Conservation (phyloP, 257 asterid species). For the Verbascum thapsus region DNA sequence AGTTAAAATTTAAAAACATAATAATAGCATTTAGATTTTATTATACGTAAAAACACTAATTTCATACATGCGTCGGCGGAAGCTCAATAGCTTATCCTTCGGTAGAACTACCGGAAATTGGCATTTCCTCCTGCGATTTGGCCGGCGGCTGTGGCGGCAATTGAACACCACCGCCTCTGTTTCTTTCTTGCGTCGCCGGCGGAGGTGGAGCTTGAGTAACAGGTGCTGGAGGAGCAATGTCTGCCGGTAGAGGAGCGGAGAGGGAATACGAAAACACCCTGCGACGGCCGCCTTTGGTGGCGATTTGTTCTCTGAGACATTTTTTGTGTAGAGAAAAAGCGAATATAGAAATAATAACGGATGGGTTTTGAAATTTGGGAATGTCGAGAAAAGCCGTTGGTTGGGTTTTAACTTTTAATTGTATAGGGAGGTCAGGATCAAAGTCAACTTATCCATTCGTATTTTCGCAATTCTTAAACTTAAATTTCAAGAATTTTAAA, state of each 20-base stretch:
- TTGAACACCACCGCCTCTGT: conserved; percentile 34
- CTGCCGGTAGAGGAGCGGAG: conserved; percentile 48
- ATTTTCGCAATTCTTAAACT: no score
- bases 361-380: conserved; percentile 1
- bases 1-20: conserved; percentile 10
- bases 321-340: conserved; percentile 27
- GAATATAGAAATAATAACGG: no score
- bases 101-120: conserved; percentile 28
- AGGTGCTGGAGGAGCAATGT: conserved; percentile 35
- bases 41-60: conserved; percentile 5
- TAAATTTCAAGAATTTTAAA: no score
- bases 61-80: conserved; percentile 33
- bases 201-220: conserved; percentile 44
- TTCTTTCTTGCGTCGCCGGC: conserved; percentile 26
- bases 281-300: conserved; percentile 80
- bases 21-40: conserved; percentile 26
- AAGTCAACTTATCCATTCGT: no score
- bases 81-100: conserved; percentile 22
- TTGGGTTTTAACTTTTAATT: no score
- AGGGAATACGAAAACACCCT: conserved; percentile 60
- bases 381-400: no score
- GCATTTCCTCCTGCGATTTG: conserved; percentile 49
- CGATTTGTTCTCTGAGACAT: conserved; percentile 71
- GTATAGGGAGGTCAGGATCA: no score
- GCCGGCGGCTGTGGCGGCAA: conserved; percentile 55